Evolutionary conservation across 371 early-diverging fungal species (phyloP).

Genomic region (Cokeromyces recurvatus): DNA sequence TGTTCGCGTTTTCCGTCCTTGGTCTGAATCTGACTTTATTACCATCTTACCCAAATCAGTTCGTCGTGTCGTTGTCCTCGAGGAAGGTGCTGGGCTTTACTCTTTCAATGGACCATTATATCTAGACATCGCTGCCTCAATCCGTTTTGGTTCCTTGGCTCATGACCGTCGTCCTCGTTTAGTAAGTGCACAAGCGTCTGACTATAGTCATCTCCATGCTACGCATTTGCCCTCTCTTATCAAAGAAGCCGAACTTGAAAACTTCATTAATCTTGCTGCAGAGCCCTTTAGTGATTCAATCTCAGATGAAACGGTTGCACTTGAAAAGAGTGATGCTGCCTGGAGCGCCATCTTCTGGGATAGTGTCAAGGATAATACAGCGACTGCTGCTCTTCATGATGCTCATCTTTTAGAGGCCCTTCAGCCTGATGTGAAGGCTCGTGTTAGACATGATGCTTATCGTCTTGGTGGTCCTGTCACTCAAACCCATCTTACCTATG

Average conservation of each 20-base stretch:
- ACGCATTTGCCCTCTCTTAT: constrained; percentile 39
- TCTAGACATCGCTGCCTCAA: constrained; percentile 67
- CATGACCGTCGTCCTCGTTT: constrained; percentile 35
- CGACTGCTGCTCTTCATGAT: constrained; percentile 47
- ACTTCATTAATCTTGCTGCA: constrained; percentile 25
- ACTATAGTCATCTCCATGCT: constrained; percentile 30
- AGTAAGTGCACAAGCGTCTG: constrained; percentile 41
- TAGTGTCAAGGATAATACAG: constrained; percentile 43
- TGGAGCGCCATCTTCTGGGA: constrained; percentile 68
- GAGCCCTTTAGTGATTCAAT: constrained; percentile 9
- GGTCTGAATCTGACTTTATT: constrained; percentile 70
- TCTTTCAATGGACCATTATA: constrained; percentile 60
- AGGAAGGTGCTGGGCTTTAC: constrained; percentile 52
- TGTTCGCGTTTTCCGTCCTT: constrained; percentile 77
- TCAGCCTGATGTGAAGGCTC: constrained; percentile 29
- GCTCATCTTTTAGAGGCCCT: constrained; percentile 37
- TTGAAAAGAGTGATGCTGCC: constrained; percentile 20
- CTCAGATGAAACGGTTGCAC: constrained; percentile 9
- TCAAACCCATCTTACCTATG: constrained; percentile 50
- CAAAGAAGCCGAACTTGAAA: constrained; percentile 31
- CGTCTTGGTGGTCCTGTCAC: constrained; percentile 52
- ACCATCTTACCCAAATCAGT: constrained; percentile 58
- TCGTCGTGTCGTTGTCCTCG: constrained; percentile 53
- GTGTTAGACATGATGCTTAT: constrained; percentile 53
- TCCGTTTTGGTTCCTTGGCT: constrained; percentile 51